A percentile compares a stretch with the other conserved stretches of the same genome.
Evolutionary conservation across 2,329 filamentous ascomycete genomes (phyloP).

Genomic region (Fragosphaeria purpurea): DNA sequence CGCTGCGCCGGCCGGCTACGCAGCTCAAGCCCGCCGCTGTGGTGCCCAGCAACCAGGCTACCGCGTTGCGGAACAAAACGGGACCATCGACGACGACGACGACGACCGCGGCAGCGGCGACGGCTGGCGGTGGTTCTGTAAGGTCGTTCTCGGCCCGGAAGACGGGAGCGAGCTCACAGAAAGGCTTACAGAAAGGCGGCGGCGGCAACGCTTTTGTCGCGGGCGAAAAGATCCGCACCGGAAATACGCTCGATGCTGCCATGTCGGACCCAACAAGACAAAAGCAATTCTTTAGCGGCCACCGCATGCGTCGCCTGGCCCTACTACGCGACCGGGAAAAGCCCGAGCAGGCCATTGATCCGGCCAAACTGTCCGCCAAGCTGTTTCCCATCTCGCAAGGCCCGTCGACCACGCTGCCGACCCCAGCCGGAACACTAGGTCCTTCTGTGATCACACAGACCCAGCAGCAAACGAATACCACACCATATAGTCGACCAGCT

Average conservation of each 20-base stretch:
- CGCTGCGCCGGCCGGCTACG: no score
- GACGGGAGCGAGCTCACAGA: constrained; percentile 13
- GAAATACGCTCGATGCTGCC: constrained; percentile 25
- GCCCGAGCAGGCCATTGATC: constrained; percentile 30
- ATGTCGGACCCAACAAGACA: constrained; percentile 31
- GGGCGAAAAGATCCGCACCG: constrained; percentile 29
- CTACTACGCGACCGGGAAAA: constrained; percentile 32
- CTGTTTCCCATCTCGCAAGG: constrained; percentile 21
- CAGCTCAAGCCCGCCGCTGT: no score
- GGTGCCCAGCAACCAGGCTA: no score
- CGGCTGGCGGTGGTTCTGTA: neutral
- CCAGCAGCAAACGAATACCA: no score
- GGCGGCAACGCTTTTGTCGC: constrained; percentile 34
- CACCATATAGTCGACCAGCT: neutral
- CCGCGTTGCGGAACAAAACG: no score
- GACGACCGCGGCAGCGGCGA: neutral
- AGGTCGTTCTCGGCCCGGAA: constrained; percentile 1
- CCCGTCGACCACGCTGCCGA: constrained; percentile 7
- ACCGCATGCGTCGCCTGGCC: constrained; percentile 28
- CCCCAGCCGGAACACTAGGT: no score
- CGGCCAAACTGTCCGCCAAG: constrained; percentile 16
- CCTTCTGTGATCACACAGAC: no score
- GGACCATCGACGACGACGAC: neutral
- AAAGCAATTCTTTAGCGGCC: constrained; percentile 30
- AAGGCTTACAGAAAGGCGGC: constrained; percentile 17